Conservation (phyloP, 176 grass and related monocot genomes). For the Aegilops tauschii region DNA sequence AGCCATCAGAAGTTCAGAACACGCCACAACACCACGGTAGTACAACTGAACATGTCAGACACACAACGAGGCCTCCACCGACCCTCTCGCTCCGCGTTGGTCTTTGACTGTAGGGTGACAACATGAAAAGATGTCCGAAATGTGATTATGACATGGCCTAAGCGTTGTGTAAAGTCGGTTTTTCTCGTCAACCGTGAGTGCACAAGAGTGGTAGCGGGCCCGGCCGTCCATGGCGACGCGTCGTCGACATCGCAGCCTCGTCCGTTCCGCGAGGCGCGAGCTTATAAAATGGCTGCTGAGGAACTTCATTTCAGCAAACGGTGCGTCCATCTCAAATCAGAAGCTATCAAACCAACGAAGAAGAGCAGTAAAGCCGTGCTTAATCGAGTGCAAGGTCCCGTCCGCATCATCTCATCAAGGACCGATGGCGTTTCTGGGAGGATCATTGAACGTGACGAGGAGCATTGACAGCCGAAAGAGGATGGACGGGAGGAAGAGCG, state of each 20-base stretch:
- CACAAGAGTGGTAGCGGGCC: not conserved
- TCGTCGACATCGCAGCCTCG: not conserved
- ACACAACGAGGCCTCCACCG: too few relatives aligned
- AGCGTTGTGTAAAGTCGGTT: not conserved
- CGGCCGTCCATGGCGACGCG: not conserved
- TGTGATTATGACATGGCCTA: not conserved
- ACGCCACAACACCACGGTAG: too few relatives aligned
- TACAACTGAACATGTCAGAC: too few relatives aligned
- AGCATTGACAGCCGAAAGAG: not conserved
- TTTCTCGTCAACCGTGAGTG: not conserved
- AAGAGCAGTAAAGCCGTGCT: not conserved
- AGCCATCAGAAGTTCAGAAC: too few relatives aligned
- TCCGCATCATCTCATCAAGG: not conserved
- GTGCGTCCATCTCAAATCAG: not conserved
- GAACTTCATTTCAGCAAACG: not conserved
- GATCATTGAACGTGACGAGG: not conserved
- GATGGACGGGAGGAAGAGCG: not conserved
- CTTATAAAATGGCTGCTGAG: not conserved
- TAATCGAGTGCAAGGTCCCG: not conserved
- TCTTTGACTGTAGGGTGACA: too few relatives aligned
- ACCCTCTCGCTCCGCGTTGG: too few relatives aligned
- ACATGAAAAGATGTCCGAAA: not conserved
- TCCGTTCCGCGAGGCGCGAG: not conserved
- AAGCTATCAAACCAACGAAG: not conserved
- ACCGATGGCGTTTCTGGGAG: not conserved